Percentiles rank a stretch among this genome's conserved stretches.
These are phyloP conservation scores for Salvia hispanica DNA, from an alignment of 257 asterid genomes.

Conservation along the genomic window DNA sequence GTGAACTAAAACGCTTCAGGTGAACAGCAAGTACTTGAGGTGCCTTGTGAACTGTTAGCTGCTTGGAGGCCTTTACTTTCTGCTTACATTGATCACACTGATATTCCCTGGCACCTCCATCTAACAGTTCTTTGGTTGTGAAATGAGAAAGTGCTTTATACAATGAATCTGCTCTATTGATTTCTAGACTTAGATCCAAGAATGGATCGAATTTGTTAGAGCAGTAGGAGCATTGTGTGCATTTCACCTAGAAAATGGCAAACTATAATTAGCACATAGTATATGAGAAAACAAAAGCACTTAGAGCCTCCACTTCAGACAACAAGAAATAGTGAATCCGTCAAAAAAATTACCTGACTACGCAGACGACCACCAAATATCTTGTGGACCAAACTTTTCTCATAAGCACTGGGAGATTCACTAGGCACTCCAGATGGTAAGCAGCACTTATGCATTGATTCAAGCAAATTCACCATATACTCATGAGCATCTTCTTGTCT, in stretches of 20 bases:
- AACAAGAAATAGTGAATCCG: neutral
- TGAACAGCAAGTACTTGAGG: conserved; percentile 91
- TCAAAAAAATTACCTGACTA: conserved; percentile 68
- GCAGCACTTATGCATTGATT: conserved; percentile 98
- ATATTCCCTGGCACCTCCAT: conserved; percentile 88
- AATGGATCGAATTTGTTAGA: conserved; percentile 93
- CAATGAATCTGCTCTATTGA: conserved; percentile 73
- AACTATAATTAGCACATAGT: conserved; percentile 7
- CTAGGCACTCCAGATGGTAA: conserved; percentile 94
- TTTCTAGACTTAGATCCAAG: conserved; percentile 90
- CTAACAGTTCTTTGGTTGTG: conserved; percentile 83
- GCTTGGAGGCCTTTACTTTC: conserved; percentile 92
- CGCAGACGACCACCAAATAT: conserved; percentile 93
- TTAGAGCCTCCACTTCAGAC: neutral
- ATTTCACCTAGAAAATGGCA: conserved; percentile 69
- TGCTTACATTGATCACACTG: conserved; percentile 95
- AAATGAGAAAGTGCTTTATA: conserved; percentile 80
- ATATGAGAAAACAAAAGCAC: neutral
- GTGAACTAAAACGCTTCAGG: conserved; percentile 84
- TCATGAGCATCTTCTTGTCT: conserved; percentile 99
- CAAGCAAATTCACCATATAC: conserved; percentile 93
- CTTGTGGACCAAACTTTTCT: conserved; percentile 95
- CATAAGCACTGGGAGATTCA: conserved; percentile 91
- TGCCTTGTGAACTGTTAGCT: conserved; percentile 76
- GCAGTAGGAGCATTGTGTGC: conserved; percentile 89